A percentile compares a stretch with the other conserved stretches of the same genome.
Conservation (phyloP, 345 rosid species). For the Dimocarpus longan region DNA sequence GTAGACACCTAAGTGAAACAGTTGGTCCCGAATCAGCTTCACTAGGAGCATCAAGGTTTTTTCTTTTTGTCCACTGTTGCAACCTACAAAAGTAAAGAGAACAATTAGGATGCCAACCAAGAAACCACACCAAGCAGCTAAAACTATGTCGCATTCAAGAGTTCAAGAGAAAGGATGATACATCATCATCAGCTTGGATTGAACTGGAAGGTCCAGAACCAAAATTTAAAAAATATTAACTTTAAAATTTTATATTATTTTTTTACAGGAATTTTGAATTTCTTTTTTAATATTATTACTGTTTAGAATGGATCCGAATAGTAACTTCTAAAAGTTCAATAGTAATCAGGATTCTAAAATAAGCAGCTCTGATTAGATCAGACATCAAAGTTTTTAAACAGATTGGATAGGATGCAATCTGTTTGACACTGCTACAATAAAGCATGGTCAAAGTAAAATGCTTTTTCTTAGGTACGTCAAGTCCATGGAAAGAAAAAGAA, state of each 20-base stretch:
- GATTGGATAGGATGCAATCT: not conserved
- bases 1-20: slow-evolving; percentile 68
- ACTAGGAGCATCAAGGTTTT: slow-evolving; percentile 84
- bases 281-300: not conserved
- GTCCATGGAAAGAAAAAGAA: not conserved
- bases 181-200: not conserved
- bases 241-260: not conserved
- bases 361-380: not conserved
- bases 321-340: not conserved
- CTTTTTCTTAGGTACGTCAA: not conserved
- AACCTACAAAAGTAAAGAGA: slow-evolving; percentile 54
- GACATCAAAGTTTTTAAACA: not conserved
- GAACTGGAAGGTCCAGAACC: too few species aligned
- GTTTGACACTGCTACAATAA: not conserved
- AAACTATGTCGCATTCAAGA: not conserved
- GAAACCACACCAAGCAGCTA: not conserved
- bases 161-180: slow-evolving; percentile 1
- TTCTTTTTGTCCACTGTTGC: slow-evolving; percentile 94
- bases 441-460: slow-evolving; percentile 1
- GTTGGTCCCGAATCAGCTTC: slow-evolving; percentile 95
- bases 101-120: slow-evolving; percentile 13
- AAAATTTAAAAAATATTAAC: not conserved
- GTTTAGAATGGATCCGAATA: not conserved
- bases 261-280: not conserved
- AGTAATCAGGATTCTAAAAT: not conserved